Percentiles rank a stretch among this genome's conserved stretches.
Conservation (phyloP, 139 green algal genomes). For the Picochlorum sp. region DNA sequence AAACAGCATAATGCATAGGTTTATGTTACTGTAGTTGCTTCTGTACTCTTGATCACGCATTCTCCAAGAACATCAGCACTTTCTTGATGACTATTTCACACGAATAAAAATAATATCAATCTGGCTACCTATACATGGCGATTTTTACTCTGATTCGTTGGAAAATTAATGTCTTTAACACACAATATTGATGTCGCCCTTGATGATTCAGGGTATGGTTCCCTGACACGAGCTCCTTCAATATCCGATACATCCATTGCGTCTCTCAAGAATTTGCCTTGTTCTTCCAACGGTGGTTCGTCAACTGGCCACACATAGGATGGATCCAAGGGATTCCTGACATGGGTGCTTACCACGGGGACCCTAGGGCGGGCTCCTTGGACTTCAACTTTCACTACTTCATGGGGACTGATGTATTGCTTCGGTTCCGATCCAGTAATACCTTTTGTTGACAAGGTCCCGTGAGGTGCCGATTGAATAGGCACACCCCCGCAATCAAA, state of each 20-base stretch:
- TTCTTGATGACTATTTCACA: not conserved
- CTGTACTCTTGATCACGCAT: not conserved
- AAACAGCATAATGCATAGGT: not conserved
- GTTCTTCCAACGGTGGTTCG: not conserved
- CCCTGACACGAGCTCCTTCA: not conserved
- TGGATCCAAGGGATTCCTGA: conserved; percentile 13
- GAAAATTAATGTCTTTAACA: conserved; percentile 1
- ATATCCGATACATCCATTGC: conserved; percentile 20
- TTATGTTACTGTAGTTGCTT: not conserved
- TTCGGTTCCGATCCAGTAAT: conserved; percentile 11
- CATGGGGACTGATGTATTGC: not conserved
- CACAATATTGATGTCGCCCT: conserved; percentile 1
- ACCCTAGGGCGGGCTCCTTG: not conserved
- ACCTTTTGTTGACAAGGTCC: conserved; percentile 7
- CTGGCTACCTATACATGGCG: not conserved
- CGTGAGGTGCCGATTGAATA: conserved; percentile 1
- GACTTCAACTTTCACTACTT: not conserved
- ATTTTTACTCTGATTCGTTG: not conserved
- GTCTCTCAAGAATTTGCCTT: conserved; percentile 16
- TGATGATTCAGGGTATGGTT: not conserved
- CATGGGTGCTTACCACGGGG: no score
- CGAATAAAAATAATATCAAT: no score
- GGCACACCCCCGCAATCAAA: not conserved
- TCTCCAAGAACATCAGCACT: not conserved
- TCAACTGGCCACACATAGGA: conserved; percentile 8